A percentile compares a stretch with the other conserved stretches of the same genome.
Conservation (phyloP, 2,329 filamentous ascomycete species). For the Epichloe aotearoae region DNA sequence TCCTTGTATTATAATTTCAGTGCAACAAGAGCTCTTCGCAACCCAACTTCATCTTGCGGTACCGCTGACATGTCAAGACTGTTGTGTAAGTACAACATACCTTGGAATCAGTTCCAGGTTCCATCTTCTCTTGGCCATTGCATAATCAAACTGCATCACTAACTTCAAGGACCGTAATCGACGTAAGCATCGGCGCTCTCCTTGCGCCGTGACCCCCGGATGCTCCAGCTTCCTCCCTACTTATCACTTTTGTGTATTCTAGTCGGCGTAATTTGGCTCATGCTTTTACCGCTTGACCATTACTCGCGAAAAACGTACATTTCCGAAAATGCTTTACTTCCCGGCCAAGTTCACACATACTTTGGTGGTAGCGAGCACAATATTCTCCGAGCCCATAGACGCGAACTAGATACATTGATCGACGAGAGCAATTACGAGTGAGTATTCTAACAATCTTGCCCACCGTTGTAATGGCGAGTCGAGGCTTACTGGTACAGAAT, state of each 20-base stretch:
- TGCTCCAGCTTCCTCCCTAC: slow-evolving; percentile 77
- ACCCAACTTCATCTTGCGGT: background rate
- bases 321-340: slow-evolving; percentile 90
- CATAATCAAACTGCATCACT: background rate
- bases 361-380: slow-evolving; percentile 95
- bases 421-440: slow-evolving; percentile 40
- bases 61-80: slow-evolving; percentile 35
- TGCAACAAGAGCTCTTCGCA: background rate
- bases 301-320: slow-evolving; percentile 93
- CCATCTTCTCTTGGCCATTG: background rate
- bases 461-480: background rate
- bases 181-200: slow-evolving; percentile 45
- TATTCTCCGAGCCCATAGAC: slow-evolving; percentile 78
- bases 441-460: slow-evolving; percentile 9
- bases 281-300: slow-evolving; percentile 76
- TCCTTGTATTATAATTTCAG: background rate
- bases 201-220: slow-evolving; percentile 65
- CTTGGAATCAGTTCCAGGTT: too few relatives aligned
- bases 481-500: slow-evolving; percentile 25
- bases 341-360: slow-evolving; percentile 94
- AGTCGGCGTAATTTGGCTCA: slow-evolving; percentile 77
- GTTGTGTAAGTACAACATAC: slow-evolving; percentile 29
- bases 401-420: slow-evolving; percentile 59
- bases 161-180: background rate
- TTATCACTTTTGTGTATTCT: slow-evolving; percentile 74